phyloP scores from a whole-genome alignment of 495 filamentous ascomycete species.

The Ramalina peruviana region DNA sequence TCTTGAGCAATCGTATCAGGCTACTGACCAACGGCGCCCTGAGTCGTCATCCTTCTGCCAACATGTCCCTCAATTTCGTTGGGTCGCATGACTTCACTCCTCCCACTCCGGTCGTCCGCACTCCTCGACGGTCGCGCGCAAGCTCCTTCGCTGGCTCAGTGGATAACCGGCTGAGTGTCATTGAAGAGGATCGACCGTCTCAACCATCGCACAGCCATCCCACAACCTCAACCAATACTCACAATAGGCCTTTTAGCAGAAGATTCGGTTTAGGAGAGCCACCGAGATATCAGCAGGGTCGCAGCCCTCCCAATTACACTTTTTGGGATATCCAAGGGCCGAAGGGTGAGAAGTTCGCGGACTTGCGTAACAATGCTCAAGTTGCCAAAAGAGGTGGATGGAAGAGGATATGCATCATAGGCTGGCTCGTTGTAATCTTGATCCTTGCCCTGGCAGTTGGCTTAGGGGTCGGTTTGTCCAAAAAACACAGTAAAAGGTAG shows the following conservation, averaged over 20 bases:
- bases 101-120: conserved; percentile 1
- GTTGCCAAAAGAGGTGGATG: conserved; percentile 26
- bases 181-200: conserved; percentile 13
- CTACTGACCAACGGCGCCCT: conserved; percentile 20
- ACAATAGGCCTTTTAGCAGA: conserved; percentile 14
- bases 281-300: conserved; percentile 9
- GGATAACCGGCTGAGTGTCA: conserved; percentile 16
- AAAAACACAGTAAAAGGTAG: conserved; percentile 13
- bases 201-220: background rate
- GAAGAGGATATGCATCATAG: conserved; percentile 22
- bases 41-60: conserved; percentile 21
- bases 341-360: conserved; percentile 17
- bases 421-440: conserved; percentile 18
- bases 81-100: conserved; percentile 25
- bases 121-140: background rate
- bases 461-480: conserved; percentile 29
- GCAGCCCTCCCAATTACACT: conserved; percentile 11
- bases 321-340: conserved; percentile 16
- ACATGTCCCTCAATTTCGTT: conserved; percentile 17
- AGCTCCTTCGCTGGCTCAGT: conserved; percentile 8
- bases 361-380: conserved; percentile 16
- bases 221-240: background rate
- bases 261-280: conserved; percentile 15
- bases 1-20: background rate
- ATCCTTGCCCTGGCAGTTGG: conserved; percentile 30